These are phyloP conservation scores for Codiaeum variegatum DNA, from an alignment of 441 rosid species.

Conservation along the genomic window DNA sequence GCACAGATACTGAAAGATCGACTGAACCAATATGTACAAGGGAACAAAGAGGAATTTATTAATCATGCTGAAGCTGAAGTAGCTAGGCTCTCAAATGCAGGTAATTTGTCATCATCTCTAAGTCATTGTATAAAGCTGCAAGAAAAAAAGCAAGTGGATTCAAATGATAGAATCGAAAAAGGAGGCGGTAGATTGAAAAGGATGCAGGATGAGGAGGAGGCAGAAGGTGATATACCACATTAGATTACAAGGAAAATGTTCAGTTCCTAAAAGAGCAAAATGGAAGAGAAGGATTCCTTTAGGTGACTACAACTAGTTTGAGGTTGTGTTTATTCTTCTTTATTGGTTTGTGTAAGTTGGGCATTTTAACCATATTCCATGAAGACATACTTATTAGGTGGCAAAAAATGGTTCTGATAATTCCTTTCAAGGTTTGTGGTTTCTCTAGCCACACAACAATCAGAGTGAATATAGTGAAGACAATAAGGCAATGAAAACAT, in stretches of 20 bases:
- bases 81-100: conserved; percentile 78
- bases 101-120: conserved; percentile 27
- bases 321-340: background rate
- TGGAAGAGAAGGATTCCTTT: background rate
- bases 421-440: background rate
- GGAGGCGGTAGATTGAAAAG: background rate
- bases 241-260: background rate
- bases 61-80: conserved; percentile 76
- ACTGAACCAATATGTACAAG: conserved; percentile 67
- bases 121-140: background rate
- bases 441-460: background rate
- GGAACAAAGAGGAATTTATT: conserved; percentile 66
- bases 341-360: background rate
- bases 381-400: background rate
- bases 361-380: background rate
- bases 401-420: background rate
- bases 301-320: background rate
- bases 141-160: background rate
- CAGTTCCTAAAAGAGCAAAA: background rate
- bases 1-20: conserved; percentile 62
- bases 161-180: background rate
- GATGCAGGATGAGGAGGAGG: background rate
- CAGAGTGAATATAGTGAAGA: background rate
- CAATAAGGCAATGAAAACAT: background rate
- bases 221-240: background rate